These are phyloP conservation scores for Fusarium sp. DNA, from an alignment of 2,329 filamentous ascomycete species.

Conservation along the genomic window DNA sequence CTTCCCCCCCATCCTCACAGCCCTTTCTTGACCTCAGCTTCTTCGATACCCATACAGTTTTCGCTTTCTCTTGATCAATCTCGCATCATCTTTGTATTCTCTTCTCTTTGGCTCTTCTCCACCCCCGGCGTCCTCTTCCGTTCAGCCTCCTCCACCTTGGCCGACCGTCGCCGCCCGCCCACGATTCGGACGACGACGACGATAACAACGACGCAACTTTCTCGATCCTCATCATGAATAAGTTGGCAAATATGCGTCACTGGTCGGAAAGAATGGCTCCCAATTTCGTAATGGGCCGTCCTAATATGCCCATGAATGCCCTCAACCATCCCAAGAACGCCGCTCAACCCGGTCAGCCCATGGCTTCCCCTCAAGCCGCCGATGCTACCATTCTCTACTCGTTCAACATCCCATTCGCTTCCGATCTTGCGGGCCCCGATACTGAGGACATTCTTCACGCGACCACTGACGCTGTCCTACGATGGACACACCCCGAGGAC, in stretches of 20 bases:
- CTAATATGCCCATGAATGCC: constrained; percentile 66
- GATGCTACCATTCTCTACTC: constrained; percentile 89
- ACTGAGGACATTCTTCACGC: constrained; percentile 95
- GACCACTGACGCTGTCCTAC: constrained; percentile 84
- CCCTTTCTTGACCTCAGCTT: constrained; percentile 42
- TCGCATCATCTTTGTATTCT: constrained; percentile 38
- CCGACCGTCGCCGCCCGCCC: constrained; percentile 46
- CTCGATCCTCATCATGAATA: constrained; percentile 69
- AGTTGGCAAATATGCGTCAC: constrained; percentile 78
- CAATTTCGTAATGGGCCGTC: constrained; percentile 73
- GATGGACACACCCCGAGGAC: constrained; percentile 93
- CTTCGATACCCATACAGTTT: constrained; percentile 44
- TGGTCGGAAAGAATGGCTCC: constrained; percentile 78
- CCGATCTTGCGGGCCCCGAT: constrained; percentile 90
- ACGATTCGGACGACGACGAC: constrained; percentile 45
- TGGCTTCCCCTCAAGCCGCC: constrained; percentile 76
- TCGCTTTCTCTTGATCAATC: constrained; percentile 31
- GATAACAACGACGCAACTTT: constrained; percentile 35
- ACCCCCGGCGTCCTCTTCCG: constrained; percentile 36
- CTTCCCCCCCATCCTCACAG: constrained; percentile 17
- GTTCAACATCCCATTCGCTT: constrained; percentile 97
- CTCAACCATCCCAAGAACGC: constrained; percentile 70
- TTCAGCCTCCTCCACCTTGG: constrained; percentile 40
- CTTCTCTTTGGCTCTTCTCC: constrained; percentile 36
- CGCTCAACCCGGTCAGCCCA: constrained; percentile 63